A percentile compares a stretch with the other conserved stretches of the same genome.
Evolutionary conservation across 177 flowering plant genomes (phyloP).

Genomic region (Vitis hybrid): DNA sequence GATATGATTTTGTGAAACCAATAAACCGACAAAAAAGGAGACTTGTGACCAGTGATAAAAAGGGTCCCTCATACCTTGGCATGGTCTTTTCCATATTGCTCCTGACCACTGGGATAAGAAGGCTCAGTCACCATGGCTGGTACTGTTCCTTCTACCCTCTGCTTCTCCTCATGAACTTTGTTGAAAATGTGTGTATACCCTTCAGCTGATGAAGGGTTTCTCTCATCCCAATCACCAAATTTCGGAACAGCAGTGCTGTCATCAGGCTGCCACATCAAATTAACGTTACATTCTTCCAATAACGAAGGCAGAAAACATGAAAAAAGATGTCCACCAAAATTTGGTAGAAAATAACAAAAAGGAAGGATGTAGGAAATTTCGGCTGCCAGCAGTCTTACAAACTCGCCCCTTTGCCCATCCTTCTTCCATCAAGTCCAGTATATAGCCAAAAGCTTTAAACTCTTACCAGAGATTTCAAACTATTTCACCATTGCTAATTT

Average conservation of each 20-base stretch:
- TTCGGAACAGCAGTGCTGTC: constrained; percentile 76
- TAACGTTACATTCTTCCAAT: not conserved
- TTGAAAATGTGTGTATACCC: constrained; percentile 79
- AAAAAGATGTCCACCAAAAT: not conserved
- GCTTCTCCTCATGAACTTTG: constrained; percentile 72
- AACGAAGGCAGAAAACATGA: not conserved
- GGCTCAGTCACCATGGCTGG: constrained; percentile 19
- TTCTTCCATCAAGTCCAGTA: not conserved
- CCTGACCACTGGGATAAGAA: constrained; percentile 11
- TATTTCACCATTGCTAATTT: too few species aligned
- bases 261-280: constrained; percentile 51
- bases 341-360: not conserved
- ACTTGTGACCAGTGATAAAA: not conserved
- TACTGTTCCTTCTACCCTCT: constrained; percentile 21
- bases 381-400: not conserved
- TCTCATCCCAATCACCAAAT: constrained; percentile 94
- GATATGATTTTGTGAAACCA: not conserved
- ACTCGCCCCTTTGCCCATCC: not conserved
- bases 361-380: not conserved
- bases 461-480: too few species aligned
- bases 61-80: constrained; percentile 25
- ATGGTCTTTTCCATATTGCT: constrained; percentile 10
- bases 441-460: too few species aligned
- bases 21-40: not conserved
- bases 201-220: constrained; percentile 74